phyloP scores from a whole-genome alignment of 2,329 filamentous ascomycete species.

The Penicillium capsulatum region DNA sequence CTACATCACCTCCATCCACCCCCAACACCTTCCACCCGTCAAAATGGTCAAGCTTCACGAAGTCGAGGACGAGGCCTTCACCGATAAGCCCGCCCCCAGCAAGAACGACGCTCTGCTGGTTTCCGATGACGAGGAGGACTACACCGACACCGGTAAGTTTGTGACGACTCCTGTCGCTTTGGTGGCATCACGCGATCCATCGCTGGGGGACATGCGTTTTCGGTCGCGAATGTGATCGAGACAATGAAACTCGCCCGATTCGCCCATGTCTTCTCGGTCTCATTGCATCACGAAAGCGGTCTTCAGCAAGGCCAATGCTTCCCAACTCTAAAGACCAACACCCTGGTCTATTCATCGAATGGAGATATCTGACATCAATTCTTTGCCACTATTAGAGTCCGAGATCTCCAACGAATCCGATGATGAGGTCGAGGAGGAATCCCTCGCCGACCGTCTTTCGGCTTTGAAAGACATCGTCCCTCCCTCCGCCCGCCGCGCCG shows the following conservation, averaged over 20 bases:
- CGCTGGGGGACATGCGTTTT: too few relatives aligned
- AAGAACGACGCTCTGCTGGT: slow-evolving; percentile 53
- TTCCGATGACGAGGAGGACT: slow-evolving; percentile 66
- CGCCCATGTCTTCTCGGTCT: slow-evolving; percentile 11
- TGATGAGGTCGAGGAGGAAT: slow-evolving; percentile 54
- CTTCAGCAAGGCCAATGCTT: too few relatives aligned
- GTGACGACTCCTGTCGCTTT: slow-evolving; percentile 7
- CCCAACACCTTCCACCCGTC: slow-evolving; percentile 15
- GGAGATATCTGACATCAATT: slow-evolving; percentile 2
- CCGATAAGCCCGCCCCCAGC: slow-evolving; percentile 60
- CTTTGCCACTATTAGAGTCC: slow-evolving; percentile 55
- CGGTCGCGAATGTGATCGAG: too few relatives aligned
- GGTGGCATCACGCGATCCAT: too few relatives aligned
- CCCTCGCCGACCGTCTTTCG: slow-evolving; percentile 63
- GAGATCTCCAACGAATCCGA: slow-evolving; percentile 79
- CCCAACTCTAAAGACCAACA: too few relatives aligned
- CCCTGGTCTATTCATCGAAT: too few relatives aligned
- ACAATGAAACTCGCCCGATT: neutral
- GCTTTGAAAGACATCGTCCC: slow-evolving; percentile 74
- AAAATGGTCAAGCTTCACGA: slow-evolving; percentile 94
- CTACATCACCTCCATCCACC: slow-evolving; percentile 5
- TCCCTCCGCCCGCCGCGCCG: slow-evolving; percentile 64
- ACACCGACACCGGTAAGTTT: slow-evolving; percentile 79
- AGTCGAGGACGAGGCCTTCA: slow-evolving; percentile 94
- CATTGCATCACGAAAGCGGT: neutral